Conservation (phyloP, 2,329 filamentous ascomycete genomes). For the Colletotrichum caudatum region DNA sequence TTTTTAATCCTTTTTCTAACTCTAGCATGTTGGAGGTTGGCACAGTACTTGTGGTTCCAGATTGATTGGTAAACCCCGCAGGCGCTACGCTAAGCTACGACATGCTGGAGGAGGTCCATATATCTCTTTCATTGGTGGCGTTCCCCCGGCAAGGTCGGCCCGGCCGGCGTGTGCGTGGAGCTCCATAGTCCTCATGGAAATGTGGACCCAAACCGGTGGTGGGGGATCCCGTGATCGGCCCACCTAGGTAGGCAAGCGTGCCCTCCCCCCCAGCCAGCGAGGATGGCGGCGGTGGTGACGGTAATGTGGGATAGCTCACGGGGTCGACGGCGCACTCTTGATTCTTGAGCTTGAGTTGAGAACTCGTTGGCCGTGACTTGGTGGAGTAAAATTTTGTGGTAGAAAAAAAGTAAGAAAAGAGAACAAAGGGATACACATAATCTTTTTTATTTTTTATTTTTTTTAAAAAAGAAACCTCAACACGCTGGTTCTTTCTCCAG, state of each 20-base stretch:
- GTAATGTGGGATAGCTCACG: not conserved
- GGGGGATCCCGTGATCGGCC: conserved; percentile 17
- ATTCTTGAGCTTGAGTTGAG: too few species aligned
- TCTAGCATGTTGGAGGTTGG: too few species aligned
- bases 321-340: not conserved
- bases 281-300: too few species aligned
- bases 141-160: conserved; percentile 18
- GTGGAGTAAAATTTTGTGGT: not conserved
- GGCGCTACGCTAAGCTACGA: too few species aligned
- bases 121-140: not conserved
- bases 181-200: not conserved
- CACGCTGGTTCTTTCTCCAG: not conserved
- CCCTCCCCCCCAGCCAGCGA: not conserved
- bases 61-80: too few species aligned
- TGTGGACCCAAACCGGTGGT: not conserved
- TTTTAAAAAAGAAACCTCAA: not conserved
- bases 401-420: not conserved
- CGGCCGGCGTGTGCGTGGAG: conserved; percentile 12
- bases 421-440: not conserved
- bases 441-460: too few species aligned
- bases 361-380: not conserved
- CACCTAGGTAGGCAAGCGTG: too few species aligned
- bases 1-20: too few species aligned
- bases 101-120: not conserved
- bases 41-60: too few species aligned